Base-by-base conservation (phyloP, 768 basidiomycete species). In the Leccinum variicolor region DNA sequence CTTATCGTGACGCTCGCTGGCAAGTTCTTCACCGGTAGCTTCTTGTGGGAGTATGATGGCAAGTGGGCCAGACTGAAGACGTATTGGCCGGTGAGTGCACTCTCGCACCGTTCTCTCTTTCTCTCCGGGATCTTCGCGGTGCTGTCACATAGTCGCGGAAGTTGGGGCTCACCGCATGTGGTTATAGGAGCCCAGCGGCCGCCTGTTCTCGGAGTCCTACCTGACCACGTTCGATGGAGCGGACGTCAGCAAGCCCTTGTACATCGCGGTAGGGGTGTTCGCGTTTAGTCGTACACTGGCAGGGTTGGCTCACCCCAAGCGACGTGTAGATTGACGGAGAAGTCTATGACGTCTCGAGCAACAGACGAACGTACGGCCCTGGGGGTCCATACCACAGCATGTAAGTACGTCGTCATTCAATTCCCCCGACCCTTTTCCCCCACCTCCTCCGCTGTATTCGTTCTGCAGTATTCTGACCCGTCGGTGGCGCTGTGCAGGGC, bases 291-390 rank as follows among this genome's bases (percentile, higher is more conserved):
- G 46, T 14, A 26, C 46, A 47, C 15, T 23, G 7, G 9, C 25
- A 23, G 41, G 26, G 45, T 39, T 43, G 48, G 39, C 61, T 58
- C 51, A 64, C 51, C n/a, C 54, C 23, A 57, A 60, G 23, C 46
- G 64, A 55, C 55, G 59, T 66, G 47, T 69, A 93, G 92, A 89
- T 98, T 69, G 92, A 94, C 68, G 90, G 91, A 13, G 89, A 90
- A 53, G 92, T 98, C 8, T 98, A 86, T 73, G 95, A 98, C 67
- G 95, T 98, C 53, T 84, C 87, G n/a, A 80, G 81, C 59, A 86
- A 85, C 63, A 77, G 79, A 57, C 79, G 88, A 21, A 79, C 81
- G 10, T 98, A 98, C 71, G 93, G 94, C 52, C 89, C 87, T 39
- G 95, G 94, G 14, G 95, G 94, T 39, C 82, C 90, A 43, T 93